phyloP scores from a whole-genome alignment of 2,329 filamentous ascomycete genomes.

The Penicillium corylophilum region DNA sequence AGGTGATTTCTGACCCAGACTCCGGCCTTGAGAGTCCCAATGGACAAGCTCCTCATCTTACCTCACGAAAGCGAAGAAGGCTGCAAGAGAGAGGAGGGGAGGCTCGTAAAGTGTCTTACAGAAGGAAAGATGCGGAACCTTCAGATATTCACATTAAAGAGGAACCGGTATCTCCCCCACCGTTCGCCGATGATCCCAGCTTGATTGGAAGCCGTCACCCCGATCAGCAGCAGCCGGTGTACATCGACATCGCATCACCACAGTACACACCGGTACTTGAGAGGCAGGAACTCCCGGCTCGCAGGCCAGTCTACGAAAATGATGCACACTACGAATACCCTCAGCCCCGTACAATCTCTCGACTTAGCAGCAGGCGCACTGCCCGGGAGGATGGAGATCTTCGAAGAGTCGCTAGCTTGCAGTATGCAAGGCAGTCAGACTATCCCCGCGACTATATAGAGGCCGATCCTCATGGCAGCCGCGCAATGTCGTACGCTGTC shows the following conservation, averaged over 20 bases:
- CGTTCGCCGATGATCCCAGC: conserved; percentile 48
- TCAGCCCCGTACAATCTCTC: conserved; percentile 41
- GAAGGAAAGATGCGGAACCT: conserved; percentile 36
- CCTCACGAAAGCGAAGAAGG: conserved; percentile 54
- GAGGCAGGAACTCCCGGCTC: conserved; percentile 31
- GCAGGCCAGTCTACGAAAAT: conserved; percentile 36
- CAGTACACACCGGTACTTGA: conserved; percentile 38
- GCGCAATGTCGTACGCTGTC: conserved; percentile 42
- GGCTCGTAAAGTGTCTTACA: conserved; percentile 33
- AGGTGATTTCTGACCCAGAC: conserved; percentile 26
- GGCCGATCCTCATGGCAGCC: conserved; percentile 37
- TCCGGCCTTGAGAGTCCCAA: conserved; percentile 48
- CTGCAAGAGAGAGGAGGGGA: conserved; percentile 41
- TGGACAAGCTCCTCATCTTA: conserved; percentile 41
- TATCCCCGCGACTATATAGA: conserved; percentile 47
- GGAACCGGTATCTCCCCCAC: conserved; percentile 62
- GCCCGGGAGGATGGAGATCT: conserved; percentile 46
- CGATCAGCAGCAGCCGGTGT: conserved; percentile 45
- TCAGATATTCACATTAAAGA: conserved; percentile 59
- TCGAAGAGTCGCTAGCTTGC: conserved; percentile 48
- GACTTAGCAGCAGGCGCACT: conserved; percentile 37
- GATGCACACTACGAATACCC: conserved; percentile 35
- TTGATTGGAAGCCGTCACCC: conserved; percentile 35
- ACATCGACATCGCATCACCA: conserved; percentile 48
- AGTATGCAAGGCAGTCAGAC: conserved; percentile 45